phyloP scores from a whole-genome alignment of 2,329 filamentous ascomycete species.

The Albifimbria verrucaria region DNA sequence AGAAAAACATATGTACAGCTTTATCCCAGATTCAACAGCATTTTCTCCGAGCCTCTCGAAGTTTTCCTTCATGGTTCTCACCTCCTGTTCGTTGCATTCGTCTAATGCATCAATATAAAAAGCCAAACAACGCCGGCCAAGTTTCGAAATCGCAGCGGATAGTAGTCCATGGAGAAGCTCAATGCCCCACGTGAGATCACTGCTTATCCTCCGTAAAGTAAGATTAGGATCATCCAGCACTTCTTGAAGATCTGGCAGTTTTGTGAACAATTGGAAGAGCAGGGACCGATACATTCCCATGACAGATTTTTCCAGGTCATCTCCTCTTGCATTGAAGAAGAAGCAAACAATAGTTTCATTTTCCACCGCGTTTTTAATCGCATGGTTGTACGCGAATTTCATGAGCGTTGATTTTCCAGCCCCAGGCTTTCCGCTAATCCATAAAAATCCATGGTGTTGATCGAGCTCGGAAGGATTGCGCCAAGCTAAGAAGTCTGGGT shows the following conservation, averaged over 20 bases:
- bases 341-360: background rate
- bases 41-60: conserved; percentile 32
- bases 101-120: conserved; percentile 41
- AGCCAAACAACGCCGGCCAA: background rate
- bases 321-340: conserved; percentile 11
- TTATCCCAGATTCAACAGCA: conserved; percentile 9
- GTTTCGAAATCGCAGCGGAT: background rate
- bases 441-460: conserved; percentile 11
- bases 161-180: background rate
- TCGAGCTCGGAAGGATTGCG: background rate
- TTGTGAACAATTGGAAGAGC: background rate
- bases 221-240: background rate
- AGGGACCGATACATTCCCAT: conserved; percentile 11
- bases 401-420: conserved; percentile 45
- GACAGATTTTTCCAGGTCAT: conserved; percentile 4
- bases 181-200: background rate
- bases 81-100: conserved; percentile 38
- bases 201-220: background rate
- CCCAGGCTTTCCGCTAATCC: conserved; percentile 43
- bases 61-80: conserved; percentile 36
- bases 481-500: background rate
- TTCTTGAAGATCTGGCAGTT: background rate
- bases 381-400: conserved; percentile 25
- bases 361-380: background rate
- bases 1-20: conserved; percentile 33